These are phyloP conservation scores for Dujonia santamariae DNA, from an alignment of 1,139 yeast genomes.

Conservation along the genomic window DNA sequence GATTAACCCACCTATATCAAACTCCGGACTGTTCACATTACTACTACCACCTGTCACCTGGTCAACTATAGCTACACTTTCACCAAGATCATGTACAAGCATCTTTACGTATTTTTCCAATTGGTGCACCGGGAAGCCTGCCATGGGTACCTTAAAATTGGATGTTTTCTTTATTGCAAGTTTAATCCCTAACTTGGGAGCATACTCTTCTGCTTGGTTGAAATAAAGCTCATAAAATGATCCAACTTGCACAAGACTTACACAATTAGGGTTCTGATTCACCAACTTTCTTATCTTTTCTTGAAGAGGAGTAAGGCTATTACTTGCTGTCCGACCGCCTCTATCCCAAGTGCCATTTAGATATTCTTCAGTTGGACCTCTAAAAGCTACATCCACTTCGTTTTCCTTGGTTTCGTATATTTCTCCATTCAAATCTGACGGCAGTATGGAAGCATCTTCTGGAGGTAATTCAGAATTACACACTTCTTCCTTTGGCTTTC, in stretches of 20 bases:
- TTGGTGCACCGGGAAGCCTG: slow-evolving; percentile 82
- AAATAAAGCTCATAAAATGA: slow-evolving; percentile 87
- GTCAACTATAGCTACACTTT: slow-evolving; percentile 78
- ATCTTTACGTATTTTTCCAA: slow-evolving; percentile 70
- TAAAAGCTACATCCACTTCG: too few species aligned
- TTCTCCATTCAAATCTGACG: too few species aligned
- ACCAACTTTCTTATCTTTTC: slow-evolving; percentile 32
- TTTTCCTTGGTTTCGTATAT: too few species aligned
- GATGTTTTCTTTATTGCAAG: slow-evolving; percentile 41
- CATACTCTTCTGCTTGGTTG: slow-evolving; percentile 78
- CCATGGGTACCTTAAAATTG: slow-evolving; percentile 65
- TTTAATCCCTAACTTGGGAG: slow-evolving; percentile 63
- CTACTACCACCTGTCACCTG: slow-evolving; percentile 41
- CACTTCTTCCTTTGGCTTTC: too few species aligned
- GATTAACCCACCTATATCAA: slow-evolving; percentile 40
- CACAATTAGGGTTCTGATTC: slow-evolving; percentile 54
- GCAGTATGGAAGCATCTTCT: too few species aligned
- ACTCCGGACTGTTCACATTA: background rate
- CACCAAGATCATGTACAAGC: slow-evolving; percentile 65
- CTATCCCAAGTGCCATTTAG: slow-evolving; percentile 31
- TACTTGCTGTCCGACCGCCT: slow-evolving; percentile 34
- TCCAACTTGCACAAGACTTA: slow-evolving; percentile 82
- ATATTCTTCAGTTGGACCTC: background rate
- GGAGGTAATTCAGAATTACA: too few species aligned
- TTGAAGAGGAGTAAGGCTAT: slow-evolving; percentile 35